Percentiles rank a stretch among this genome's conserved stretches.
These are phyloP conservation scores for Populus trichocarpa DNA, from an alignment of 441 rosid genomes.

Conservation along the genomic window DNA sequence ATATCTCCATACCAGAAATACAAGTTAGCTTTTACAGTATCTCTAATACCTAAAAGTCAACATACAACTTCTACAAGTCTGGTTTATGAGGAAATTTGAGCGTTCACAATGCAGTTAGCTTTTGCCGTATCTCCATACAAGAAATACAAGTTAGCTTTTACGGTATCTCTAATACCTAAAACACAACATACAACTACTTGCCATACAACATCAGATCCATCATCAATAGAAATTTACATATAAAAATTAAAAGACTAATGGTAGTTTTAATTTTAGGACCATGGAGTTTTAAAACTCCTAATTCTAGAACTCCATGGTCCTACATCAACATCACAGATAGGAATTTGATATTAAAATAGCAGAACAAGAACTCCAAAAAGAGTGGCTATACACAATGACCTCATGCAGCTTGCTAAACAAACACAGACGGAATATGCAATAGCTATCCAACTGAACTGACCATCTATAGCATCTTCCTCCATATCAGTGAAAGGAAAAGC, in stretches of 20 bases:
- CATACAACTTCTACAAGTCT: neutral
- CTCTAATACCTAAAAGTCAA: neutral
- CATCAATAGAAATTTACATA: neutral
- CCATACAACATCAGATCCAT: neutral
- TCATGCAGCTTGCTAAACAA: neutral
- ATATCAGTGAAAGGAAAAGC: too few relatives aligned
- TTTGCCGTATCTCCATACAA: too few relatives aligned
- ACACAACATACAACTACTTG: too few relatives aligned
- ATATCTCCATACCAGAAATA: neutral
- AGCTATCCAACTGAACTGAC: neutral
- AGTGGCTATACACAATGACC: neutral
- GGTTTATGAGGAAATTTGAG: too few relatives aligned
- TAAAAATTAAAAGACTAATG: too few relatives aligned
- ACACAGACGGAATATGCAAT: neutral
- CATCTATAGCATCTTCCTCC: neutral
- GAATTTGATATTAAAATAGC: neutral
- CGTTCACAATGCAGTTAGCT: too few relatives aligned
- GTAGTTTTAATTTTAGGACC: too few relatives aligned
- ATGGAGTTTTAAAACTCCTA: too few relatives aligned
- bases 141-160: too few relatives aligned
- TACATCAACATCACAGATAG: neutral
- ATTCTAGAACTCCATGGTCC: too few relatives aligned
- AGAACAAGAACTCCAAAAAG: neutral
- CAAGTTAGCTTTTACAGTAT: neutral
- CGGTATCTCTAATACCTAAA: too few relatives aligned